Evolutionary conservation across 345 rosid species (phyloP).

Genomic region (Euphorbia tirucalli): DNA sequence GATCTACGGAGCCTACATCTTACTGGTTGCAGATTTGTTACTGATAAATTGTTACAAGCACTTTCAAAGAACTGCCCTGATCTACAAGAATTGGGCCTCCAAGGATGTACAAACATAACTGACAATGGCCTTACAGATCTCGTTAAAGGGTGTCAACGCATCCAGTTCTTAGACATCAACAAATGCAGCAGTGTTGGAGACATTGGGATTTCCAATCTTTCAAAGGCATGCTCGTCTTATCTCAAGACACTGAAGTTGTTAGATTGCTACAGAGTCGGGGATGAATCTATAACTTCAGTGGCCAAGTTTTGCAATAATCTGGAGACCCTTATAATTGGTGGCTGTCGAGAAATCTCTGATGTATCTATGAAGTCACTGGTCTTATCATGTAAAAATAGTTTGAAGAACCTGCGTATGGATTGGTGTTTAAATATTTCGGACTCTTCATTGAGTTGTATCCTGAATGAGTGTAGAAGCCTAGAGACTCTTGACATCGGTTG

Average conservation of each 20-base stretch:
- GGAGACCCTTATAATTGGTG: conserved; percentile 79
- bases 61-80: conserved; percentile 58
- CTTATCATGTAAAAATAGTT: conserved; percentile 52
- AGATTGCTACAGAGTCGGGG: conserved; percentile 75
- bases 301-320: conserved; percentile 64
- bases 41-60: conserved; percentile 46
- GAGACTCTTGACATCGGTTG: conserved; percentile 90
- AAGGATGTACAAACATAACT: conserved; percentile 69
- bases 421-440: conserved; percentile 85
- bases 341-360: conserved; percentile 70
- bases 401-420: conserved; percentile 83
- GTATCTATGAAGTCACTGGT: conserved; percentile 60
- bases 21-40: conserved; percentile 67
- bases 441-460: conserved; percentile 59
- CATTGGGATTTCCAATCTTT: conserved; percentile 57
- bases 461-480: conserved; percentile 61
- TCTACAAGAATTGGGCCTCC: conserved; percentile 62
- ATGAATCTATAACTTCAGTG: conserved; percentile 56
- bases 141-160: conserved; percentile 61
- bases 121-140: conserved; percentile 67
- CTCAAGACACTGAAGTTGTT: conserved; percentile 73
- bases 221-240: conserved; percentile 59
- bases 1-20: conserved; percentile 62
- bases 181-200: conserved; percentile 84
- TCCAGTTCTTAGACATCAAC: conserved; percentile 62